Base-by-base conservation (phyloP, 257 asterid genomes). In the Nicotiana tabacum region DNA sequence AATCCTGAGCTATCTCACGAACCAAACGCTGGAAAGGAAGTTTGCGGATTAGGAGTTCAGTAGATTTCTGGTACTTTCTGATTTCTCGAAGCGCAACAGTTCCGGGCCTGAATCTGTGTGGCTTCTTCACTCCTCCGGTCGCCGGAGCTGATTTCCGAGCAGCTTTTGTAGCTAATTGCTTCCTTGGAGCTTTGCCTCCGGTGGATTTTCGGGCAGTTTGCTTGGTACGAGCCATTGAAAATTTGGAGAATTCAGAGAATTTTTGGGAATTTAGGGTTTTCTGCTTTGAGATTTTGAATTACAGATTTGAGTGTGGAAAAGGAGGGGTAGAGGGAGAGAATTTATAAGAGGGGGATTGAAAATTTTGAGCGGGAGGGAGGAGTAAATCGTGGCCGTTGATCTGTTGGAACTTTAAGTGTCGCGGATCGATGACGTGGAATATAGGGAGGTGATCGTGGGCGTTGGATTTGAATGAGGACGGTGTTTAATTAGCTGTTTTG, bases 101-200 rank as follows among this genome's bases (percentile, higher is more conserved):
- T 11, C 88, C 90, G 0, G 88, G 90, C 27, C 88, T 81, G 70
- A 83, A 87, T 15, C 90, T 77, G 55, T 87, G 88, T 11, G 89
- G 89, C 79, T 87, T 87, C 88, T 87, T 87, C 81, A 87, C 89
- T 37, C 90, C 90, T 21, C 90, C 86, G 0, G 86, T 87, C 0
- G 90, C 88, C 21, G 88, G 90, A 35, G 90, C 90, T 1, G 90
- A 87, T 81, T 87, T 87, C 33, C 90, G 53, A 0, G 90, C 90
- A 0, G 88, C 87, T 83, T 87, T 87, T 0, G 88, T 85, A 8
- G 88, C 88, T 48, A 87, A 27, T 15, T 87, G 90, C 82, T 87
- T 87, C 83, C 88, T 85, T 13, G 87, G 88, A 3, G 90, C 88
- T 77, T 85, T 83, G 12, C 87, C 90, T 1, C 90, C 87, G 0